phyloP scores from a whole-genome alignment of 768 basidiomycete species.

The Xerocomellus dryophilus region DNA sequence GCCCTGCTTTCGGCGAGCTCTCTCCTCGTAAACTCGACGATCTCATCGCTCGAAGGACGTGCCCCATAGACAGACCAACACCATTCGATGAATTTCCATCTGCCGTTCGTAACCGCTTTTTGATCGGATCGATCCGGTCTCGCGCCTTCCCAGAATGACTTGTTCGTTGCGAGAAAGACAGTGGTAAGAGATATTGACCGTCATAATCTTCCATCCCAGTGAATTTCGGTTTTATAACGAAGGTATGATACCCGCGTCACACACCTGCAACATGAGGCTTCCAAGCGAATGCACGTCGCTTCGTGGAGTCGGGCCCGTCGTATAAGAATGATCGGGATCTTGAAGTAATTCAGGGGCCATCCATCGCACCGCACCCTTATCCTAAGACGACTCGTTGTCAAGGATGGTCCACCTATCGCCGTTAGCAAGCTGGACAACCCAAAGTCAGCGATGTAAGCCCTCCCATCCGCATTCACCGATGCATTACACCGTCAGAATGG shows the following conservation, averaged over 20 bases:
- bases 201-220: background rate
- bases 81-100: background rate
- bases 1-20: background rate
- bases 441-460: slow-evolving; percentile 6
- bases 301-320: background rate
- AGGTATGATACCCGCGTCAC: background rate
- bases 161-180: background rate
- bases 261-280: slow-evolving; percentile 12
- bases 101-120: background rate
- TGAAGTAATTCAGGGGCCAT: slow-evolving; percentile 1
- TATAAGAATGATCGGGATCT: background rate
- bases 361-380: slow-evolving; percentile 1
- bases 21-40: background rate
- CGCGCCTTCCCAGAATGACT: background rate
- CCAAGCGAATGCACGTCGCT: slow-evolving; percentile 10
- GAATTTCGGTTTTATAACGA: background rate
- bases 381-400: background rate
- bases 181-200: slow-evolving; percentile 3
- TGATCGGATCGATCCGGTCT: background rate
- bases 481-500: background rate
- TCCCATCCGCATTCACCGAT: background rate
- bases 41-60: background rate
- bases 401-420: background rate
- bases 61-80: background rate
- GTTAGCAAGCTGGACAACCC: slow-evolving; percentile 2